A percentile compares a stretch with the other conserved stretches of the same genome.
Evolutionary conservation across 768 basidiomycete genomes (phyloP).

Genomic region (Lactifluus rugatus): DNA sequence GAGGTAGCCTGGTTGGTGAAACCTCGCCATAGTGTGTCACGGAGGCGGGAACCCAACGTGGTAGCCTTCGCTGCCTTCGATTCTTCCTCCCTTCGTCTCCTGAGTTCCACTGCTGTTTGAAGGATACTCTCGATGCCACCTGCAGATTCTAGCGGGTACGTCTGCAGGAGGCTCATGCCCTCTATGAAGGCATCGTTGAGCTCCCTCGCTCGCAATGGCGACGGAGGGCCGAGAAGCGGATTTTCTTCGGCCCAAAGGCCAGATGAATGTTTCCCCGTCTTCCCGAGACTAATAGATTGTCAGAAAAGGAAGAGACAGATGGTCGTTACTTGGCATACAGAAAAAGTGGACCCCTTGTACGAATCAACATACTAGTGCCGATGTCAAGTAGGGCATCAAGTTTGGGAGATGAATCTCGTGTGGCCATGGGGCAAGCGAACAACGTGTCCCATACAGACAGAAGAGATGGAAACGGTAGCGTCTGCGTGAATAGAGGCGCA

Average conservation of each 20-base stretch:
- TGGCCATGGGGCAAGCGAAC: conserved; percentile 48
- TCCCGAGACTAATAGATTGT: conserved; percentile 40
- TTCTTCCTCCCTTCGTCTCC: conserved; percentile 39
- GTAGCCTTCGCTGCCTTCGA: conserved; percentile 26
- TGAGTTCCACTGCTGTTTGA: conserved; percentile 56
- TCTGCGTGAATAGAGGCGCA: conserved; percentile 59
- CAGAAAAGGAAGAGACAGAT: neutral
- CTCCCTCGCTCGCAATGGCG: conserved; percentile 40
- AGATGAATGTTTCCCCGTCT: conserved; percentile 32
- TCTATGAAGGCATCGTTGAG: conserved; percentile 58
- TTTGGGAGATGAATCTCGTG: conserved; percentile 46
- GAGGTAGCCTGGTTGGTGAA: conserved; percentile 45
- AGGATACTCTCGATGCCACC: conserved; percentile 66
- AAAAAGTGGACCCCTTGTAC: conserved; percentile 43
- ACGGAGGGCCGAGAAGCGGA: conserved; percentile 28
- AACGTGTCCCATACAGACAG: conserved; percentile 63
- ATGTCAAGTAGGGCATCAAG: conserved; percentile 62
- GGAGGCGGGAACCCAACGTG: conserved; percentile 47
- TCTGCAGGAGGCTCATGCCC: conserved; percentile 52
- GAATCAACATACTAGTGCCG: conserved; percentile 59
- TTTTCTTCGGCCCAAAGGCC: conserved; percentile 49
- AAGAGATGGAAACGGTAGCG: conserved; percentile 53
- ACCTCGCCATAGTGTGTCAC: conserved; percentile 57
- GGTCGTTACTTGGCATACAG: conserved; percentile 32
- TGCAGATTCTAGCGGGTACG: conserved; percentile 52